Evolutionary conservation across 108 stramenopile genomes (phyloP).

Genomic region (Epithemia pelagica): DNA sequence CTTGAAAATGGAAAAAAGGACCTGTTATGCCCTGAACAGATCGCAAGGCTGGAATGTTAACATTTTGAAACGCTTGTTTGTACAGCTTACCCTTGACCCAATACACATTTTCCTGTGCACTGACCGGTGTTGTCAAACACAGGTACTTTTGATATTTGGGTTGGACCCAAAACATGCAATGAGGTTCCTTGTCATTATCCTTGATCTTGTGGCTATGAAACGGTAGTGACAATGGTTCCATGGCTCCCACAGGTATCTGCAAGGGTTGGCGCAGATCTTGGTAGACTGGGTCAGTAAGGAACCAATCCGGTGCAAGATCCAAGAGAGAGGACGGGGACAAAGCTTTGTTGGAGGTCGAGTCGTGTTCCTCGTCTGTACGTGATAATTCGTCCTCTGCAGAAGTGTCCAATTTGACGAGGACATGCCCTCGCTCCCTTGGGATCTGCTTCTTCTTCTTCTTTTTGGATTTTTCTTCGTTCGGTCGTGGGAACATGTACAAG

Average conservation of each 20-base stretch:
- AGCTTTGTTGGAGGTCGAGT: not conserved
- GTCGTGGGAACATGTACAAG: constrained; percentile 29
- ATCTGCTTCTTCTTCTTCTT: not conserved
- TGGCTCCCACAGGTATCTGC: constrained; percentile 43
- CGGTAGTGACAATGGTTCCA: constrained; percentile 23
- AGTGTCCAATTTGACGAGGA: not conserved
- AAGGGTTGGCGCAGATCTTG: constrained; percentile 29
- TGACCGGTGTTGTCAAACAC: constrained; percentile 44
- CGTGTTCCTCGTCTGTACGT: not conserved
- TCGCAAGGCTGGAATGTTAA: not conserved
- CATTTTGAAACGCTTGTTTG: constrained; percentile 45
- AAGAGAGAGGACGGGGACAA: not conserved
- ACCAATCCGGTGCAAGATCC: not conserved
- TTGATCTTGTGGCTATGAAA: not conserved
- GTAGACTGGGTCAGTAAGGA: not conserved
- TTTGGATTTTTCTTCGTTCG: constrained; percentile 18
- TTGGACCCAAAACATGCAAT: constrained; percentile 89
- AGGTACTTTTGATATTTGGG: constrained; percentile 66
- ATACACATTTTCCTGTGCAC: constrained; percentile 52
- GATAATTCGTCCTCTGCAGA: not conserved
- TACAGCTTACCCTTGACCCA: constrained; percentile 67
- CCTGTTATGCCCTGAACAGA: constrained; percentile 19
- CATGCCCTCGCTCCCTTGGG: not conserved
- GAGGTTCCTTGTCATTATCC: constrained; percentile 21
- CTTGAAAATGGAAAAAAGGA: constrained; percentile 90